Evolutionary conservation across 306 rosid genomes (phyloP).

Genomic region (Begonia peltatifolia): DNA sequence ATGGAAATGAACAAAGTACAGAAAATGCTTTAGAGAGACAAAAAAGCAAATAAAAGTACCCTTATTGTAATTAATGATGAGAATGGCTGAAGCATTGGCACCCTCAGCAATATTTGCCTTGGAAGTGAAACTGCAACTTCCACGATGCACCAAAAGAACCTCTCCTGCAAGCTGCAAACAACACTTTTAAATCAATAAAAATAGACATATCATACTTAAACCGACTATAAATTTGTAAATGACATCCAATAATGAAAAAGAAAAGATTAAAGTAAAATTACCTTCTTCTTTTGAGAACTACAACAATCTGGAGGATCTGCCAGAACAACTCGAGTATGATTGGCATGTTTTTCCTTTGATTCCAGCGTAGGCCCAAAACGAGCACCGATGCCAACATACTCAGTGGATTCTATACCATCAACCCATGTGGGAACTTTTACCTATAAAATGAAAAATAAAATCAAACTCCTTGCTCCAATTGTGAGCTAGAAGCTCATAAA

Average conservation of each 20-base stretch:
- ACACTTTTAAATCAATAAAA: conserved; percentile 14
- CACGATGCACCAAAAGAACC: conserved; percentile 80
- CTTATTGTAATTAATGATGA: conserved; percentile 67
- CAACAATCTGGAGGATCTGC: conserved; percentile 98
- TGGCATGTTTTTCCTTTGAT: conserved; percentile 84
- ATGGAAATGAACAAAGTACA: conserved; percentile 4
- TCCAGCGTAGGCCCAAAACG: conserved; percentile 84
- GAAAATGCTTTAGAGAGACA: conserved; percentile 11
- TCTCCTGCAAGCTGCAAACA: conserved; percentile 59
- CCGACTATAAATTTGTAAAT: too few species aligned
- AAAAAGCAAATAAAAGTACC: conserved; percentile 31
- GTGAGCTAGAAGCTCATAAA: too few species aligned
- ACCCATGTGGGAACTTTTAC: conserved; percentile 87
- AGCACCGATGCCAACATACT: conserved; percentile 94
- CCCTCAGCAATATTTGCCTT: conserved; percentile 85
- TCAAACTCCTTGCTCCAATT: background rate
- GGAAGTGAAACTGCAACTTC: conserved; percentile 80
- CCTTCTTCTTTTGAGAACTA: conserved; percentile 44
- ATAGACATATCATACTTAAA: conserved; percentile 1
- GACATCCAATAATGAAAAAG: background rate
- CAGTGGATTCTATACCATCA: conserved; percentile 40
- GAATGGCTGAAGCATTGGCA: conserved; percentile 84
- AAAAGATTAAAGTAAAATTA: conserved; percentile 18
- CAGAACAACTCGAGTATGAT: conserved; percentile 71
- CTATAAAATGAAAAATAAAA: conserved; percentile 20